phyloP scores from a whole-genome alignment of 306 rosid genomes.

The Vicia faba region DNA sequence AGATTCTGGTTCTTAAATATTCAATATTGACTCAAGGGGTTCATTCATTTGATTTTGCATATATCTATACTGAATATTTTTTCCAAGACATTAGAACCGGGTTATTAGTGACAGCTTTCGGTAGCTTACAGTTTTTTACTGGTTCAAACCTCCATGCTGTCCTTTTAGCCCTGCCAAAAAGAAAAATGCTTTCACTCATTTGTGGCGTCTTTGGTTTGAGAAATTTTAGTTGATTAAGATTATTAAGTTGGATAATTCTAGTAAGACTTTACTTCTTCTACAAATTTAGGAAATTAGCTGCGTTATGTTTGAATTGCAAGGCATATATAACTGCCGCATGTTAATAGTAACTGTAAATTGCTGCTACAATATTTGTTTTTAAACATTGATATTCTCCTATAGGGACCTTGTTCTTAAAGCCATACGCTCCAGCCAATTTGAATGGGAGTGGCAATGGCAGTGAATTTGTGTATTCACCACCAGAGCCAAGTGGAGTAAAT shows the following conservation, averaged over 20 bases:
- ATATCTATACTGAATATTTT: conserved; percentile 7
- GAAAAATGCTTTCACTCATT: not conserved
- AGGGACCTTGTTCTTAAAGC: conserved; percentile 76
- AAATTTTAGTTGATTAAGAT: conserved; percentile 19
- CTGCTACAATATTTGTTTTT: conserved; percentile 13
- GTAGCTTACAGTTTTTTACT: not conserved
- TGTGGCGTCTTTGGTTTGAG: conserved; percentile 1
- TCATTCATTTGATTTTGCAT: conserved; percentile 25
- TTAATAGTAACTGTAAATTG: conserved; percentile 28
- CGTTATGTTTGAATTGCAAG: no score
- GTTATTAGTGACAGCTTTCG: not conserved
- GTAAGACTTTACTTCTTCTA: no score
- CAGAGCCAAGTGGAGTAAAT: conserved; percentile 72
- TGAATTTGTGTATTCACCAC: conserved; percentile 60
- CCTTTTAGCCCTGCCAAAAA: conserved; percentile 3
- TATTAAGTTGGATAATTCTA: not conserved
- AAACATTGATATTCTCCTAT: conserved; percentile 42
- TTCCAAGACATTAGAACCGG: not conserved
- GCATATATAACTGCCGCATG: conserved; percentile 8
- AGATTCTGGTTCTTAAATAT: no score
- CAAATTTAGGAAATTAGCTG: no score
- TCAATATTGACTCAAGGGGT: no score
- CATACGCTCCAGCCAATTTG: conserved; percentile 62
- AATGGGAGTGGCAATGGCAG: conserved; percentile 58
- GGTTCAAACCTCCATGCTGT: conserved; percentile 9